Conservation (phyloP, 2,329 filamentous ascomycete species). For the Aureobasidium lini region DNA sequence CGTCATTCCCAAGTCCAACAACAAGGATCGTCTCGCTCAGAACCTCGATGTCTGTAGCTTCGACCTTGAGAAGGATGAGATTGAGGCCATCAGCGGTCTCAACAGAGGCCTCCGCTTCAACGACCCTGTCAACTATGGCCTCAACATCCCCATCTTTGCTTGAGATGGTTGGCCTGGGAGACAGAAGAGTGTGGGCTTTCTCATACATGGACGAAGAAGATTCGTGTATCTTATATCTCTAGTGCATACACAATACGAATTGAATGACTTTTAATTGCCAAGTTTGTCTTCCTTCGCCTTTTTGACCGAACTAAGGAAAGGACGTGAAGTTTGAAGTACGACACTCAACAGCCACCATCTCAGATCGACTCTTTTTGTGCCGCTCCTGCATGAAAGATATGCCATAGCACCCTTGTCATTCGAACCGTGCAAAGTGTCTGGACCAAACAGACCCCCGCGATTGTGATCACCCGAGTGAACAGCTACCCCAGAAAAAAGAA, state of each 20-base stretch:
- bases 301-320: neutral
- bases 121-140: constrained; percentile 57
- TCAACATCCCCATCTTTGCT: constrained; percentile 47
- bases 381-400: neutral
- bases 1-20: constrained; percentile 73
- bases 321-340: neutral
- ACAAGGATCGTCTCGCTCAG: constrained; percentile 49
- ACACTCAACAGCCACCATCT: neutral
- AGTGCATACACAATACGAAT: neutral
- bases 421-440: neutral
- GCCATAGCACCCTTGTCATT: neutral
- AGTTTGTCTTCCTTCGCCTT: neutral
- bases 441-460: neutral
- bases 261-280: neutral
- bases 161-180: constrained; percentile 23
- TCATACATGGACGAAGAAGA: neutral
- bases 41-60: constrained; percentile 63
- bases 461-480: neutral
- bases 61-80: constrained; percentile 57
- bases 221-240: constrained; percentile 1
- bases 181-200: neutral
- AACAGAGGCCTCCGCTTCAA: constrained; percentile 67
- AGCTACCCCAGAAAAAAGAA: neutral
- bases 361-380: neutral
- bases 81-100: constrained; percentile 58